Percentiles rank a stretch among this genome's conserved stretches.
Evolutionary conservation across 176 grass and related monocot genomes (phyloP).

Genomic region (Carex pumila): DNA sequence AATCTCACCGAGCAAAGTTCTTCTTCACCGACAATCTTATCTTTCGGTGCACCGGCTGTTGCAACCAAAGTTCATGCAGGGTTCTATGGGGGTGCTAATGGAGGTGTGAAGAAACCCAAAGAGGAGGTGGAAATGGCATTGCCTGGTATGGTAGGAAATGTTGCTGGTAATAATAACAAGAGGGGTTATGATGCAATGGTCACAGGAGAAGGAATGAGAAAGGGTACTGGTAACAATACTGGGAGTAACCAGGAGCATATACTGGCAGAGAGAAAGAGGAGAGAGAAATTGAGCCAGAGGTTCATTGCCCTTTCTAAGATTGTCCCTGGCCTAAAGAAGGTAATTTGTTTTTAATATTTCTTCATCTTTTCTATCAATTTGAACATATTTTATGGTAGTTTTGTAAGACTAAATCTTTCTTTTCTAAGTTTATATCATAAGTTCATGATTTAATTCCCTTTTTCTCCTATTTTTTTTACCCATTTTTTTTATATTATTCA

Average conservation of each 20-base stretch:
- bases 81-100: constrained; percentile 25
- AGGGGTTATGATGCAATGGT: constrained; percentile 52
- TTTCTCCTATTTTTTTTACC: background rate
- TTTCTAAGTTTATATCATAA: background rate
- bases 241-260: constrained; percentile 86
- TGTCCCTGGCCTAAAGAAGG: constrained; percentile 92
- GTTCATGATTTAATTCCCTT: background rate
- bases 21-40: constrained; percentile 80
- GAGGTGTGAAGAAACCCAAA: constrained; percentile 42
- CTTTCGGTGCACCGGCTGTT: constrained; percentile 41
- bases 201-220: background rate
- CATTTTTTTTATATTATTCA: background rate
- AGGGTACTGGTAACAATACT: background rate
- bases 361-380: background rate
- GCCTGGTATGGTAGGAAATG: constrained; percentile 14
- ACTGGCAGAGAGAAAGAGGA: constrained; percentile 75
- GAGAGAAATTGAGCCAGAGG: constrained; percentile 95
- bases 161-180: constrained; percentile 15
- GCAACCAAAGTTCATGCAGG: background rate
- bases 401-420: background rate
- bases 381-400: background rate
- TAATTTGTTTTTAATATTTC: constrained; percentile 7
- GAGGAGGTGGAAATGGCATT: constrained; percentile 37
- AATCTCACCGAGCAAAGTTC: constrained; percentile 88
- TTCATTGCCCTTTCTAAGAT: constrained; percentile 94